These are phyloP conservation scores for Uromyces viciae-fabae DNA, from an alignment of 1,284 basidiomycete species.

Conservation along the genomic window DNA sequence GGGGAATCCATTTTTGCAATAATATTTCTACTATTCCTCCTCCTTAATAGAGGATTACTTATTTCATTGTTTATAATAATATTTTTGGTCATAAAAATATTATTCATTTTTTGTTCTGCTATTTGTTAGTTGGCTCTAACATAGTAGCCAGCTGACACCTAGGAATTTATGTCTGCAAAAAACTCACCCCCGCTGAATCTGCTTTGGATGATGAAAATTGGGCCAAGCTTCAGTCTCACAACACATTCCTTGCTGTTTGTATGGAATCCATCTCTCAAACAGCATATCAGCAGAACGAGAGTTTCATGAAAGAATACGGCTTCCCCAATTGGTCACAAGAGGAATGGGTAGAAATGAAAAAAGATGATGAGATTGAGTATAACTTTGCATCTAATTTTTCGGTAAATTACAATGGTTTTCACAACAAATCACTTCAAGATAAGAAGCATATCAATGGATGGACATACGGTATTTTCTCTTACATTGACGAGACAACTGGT, in stretches of 20 bases:
- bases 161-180: not conserved
- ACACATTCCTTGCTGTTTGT: not conserved
- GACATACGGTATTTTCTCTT: not conserved
- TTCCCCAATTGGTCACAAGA: not conserved
- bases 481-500: not conserved
- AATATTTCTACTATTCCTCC: too few species aligned
- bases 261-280: not conserved
- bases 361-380: not conserved
- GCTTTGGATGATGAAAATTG: not conserved
- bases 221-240: slow-evolving; percentile 1
- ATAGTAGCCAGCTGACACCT: too few species aligned
- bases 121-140: too few species aligned
- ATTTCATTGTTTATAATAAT: too few species aligned
- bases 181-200: not conserved
- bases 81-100: too few species aligned
- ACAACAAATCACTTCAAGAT: not conserved
- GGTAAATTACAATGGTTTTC: not conserved
- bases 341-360: slow-evolving; percentile 4
- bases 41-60: too few species aligned
- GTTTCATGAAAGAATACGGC: not conserved
- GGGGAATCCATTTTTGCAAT: too few species aligned
- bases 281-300: not conserved
- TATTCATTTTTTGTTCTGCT: too few species aligned
- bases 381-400: not conserved
- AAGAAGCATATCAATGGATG: not conserved